Percentiles rank a stretch among this genome's conserved stretches.
Conservation (phyloP, 2,329 filamentous ascomycete species). For the Talaromyces sp. region DNA sequence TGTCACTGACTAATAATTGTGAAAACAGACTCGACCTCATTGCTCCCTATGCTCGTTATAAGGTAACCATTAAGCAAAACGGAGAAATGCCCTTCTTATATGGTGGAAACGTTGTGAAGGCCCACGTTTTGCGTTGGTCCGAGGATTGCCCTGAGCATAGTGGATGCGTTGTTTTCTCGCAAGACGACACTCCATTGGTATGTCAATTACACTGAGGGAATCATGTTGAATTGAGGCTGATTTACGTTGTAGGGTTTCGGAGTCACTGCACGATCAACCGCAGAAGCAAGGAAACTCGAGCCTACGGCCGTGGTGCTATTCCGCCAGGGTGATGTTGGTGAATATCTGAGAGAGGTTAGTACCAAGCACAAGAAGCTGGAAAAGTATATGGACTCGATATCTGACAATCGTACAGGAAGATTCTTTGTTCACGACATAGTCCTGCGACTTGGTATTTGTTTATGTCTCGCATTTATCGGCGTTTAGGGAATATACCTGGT, state of each 20-base stretch:
- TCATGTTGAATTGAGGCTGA: conserved; percentile 1
- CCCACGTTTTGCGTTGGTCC: conserved; percentile 77
- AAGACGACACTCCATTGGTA: conserved; percentile 81
- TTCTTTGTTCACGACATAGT: conserved; percentile 59
- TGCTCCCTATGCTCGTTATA: conserved; percentile 87
- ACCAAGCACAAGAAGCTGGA: neutral
- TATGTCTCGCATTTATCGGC: conserved; percentile 17
- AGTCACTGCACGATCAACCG: conserved; percentile 81
- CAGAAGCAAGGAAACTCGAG: conserved; percentile 78
- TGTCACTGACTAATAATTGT: neutral
- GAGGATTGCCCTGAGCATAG: conserved; percentile 93
- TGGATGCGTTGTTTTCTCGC: conserved; percentile 83
- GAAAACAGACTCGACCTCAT: conserved; percentile 66
- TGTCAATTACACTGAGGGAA: neutral
- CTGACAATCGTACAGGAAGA: conserved; percentile 49
- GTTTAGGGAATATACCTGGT: conserved; percentile 13
- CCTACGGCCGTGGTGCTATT: conserved; percentile 89
- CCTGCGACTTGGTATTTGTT: conserved; percentile 7
- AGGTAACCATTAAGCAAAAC: conserved; percentile 95
- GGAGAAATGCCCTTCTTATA: conserved; percentile 96
- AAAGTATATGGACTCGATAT: neutral
- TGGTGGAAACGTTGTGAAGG: conserved; percentile 83
- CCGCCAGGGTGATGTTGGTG: conserved; percentile 88
- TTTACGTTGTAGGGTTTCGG: conserved; percentile 69
- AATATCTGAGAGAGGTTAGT: conserved; percentile 78